phyloP scores from a whole-genome alignment of 495 filamentous ascomycete genomes.

The Aspergillus heteromorphus region DNA sequence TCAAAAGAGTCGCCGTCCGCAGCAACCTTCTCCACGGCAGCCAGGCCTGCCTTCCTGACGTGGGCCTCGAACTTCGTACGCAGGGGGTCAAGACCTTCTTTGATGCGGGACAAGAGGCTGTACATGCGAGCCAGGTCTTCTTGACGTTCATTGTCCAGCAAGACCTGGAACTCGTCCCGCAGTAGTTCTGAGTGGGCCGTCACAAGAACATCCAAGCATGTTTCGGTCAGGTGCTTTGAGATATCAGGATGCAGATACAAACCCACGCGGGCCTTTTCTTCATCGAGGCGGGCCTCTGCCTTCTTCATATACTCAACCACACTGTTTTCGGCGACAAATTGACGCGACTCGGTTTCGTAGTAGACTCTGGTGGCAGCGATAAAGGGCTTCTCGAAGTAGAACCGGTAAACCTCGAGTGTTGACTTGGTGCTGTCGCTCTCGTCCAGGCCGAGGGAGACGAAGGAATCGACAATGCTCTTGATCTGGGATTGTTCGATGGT shows the following conservation, averaged over 20 bases:
- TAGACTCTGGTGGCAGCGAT: conserved; percentile 76
- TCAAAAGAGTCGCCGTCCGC: conserved; percentile 86
- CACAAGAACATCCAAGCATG: conserved; percentile 85
- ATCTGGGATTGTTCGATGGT: conserved; percentile 97
- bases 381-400: conserved; percentile 88
- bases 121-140: conserved; percentile 98
- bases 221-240: conserved; percentile 71
- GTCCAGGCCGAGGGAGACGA: conserved; percentile 91
- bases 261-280: conserved; percentile 91
- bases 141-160: conserved; percentile 92
- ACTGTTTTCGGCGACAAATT: conserved; percentile 93
- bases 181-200: conserved; percentile 76
- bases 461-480: conserved; percentile 94
- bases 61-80: conserved; percentile 86
- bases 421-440: conserved; percentile 89
- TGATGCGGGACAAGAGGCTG: conserved; percentile 80
- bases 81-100: conserved; percentile 87
- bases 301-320: conserved; percentile 99
- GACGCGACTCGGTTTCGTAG: conserved; percentile 87
- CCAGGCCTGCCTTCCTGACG: conserved; percentile 80
- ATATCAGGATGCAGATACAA: conserved; percentile 92
- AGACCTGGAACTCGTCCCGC: conserved; percentile 90
- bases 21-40: conserved; percentile 87
- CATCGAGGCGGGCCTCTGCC: conserved; percentile 82
- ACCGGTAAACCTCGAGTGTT: conserved; percentile 89